Conservation (phyloP, 2,329 filamentous ascomycete species). For the Aspergillus pseudoviridinutans region DNA sequence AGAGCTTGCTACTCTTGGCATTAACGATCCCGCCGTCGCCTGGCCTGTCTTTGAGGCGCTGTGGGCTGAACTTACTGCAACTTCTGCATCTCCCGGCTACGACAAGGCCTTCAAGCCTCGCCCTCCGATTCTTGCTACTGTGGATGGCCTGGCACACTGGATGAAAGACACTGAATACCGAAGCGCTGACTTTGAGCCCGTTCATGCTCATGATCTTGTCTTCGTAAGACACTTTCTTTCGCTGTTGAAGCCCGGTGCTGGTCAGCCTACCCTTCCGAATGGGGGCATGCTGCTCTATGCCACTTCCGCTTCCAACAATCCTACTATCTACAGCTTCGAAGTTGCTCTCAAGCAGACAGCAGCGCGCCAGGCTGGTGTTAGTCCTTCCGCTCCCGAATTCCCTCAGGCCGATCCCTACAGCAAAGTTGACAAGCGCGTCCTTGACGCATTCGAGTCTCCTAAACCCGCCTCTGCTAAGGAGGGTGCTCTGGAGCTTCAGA, state of each 20-base stretch:
- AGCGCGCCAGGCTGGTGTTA: conserved; percentile 39
- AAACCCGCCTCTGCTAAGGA: conserved; percentile 27
- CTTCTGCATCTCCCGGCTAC: conserved; percentile 40
- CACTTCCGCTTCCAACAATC: conserved; percentile 68
- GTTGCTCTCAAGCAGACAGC: conserved; percentile 56
- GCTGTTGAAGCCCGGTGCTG: conserved; percentile 49
- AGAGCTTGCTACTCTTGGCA: conserved; percentile 64
- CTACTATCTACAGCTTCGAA: conserved; percentile 62
- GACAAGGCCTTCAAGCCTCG: conserved; percentile 46
- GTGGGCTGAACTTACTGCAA: conserved; percentile 69
- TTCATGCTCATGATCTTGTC: conserved; percentile 82
- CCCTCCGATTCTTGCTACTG: conserved; percentile 65
- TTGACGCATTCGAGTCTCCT: conserved; percentile 38
- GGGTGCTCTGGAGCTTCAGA: conserved; percentile 44
- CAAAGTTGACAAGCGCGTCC: conserved; percentile 50
- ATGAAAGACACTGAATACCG: conserved; percentile 77
- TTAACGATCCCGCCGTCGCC: conserved; percentile 70
- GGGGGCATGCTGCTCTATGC: conserved; percentile 76
- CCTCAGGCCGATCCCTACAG: conserved; percentile 51
- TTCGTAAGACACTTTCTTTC: conserved; percentile 72
- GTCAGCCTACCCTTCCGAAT: conserved; percentile 53
- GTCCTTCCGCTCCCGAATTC: conserved; percentile 36
- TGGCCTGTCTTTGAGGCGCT: conserved; percentile 78
- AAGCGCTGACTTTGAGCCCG: conserved; percentile 62
- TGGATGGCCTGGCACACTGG: conserved; percentile 77